Evolutionary conservation across 495 filamentous ascomycete genomes (phyloP), one percentile per base, ranked within the genome.

Genomic region (Xylaria scruposa): DNA sequence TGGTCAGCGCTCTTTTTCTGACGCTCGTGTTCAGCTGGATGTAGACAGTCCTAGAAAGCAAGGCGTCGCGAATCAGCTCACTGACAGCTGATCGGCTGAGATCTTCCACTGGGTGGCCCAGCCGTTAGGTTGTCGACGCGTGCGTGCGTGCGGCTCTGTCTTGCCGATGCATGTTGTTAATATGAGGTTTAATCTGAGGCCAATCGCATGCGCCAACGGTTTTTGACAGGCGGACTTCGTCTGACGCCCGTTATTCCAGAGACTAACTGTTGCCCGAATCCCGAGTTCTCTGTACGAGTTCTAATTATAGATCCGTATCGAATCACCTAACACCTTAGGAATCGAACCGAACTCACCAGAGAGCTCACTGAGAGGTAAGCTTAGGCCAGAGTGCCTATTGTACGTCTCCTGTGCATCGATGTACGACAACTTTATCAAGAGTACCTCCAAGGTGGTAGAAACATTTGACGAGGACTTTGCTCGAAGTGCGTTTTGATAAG

Each of bases 261-360:
- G 53, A 56, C 29, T 15, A 9, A 26, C n/a, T 8, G 1, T 29
- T 42, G 6, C 38, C 19, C 15, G 33, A 17, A 24, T 15, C 17
- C 10, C 29, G 24, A 10, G 9, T 21, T 17, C 21, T 36, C 13
- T 31, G 63, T 67, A 36, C 63, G 44, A 67, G 63, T 31, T 53
- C 47, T 67, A 67, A 67, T 67, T 67, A 67, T 67, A 67, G 63
- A 8, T 36, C 42, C 36, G n/a, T 21, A 63, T 63, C 10, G 60
- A 63, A 29, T 40, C n/a, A 38, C 58, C 31, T 1, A 38, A 5
- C 3, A 21, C 29, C 29, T 31, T 31, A 31, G 29, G 29, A 31
- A 31, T 31, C 29, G 29, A 31, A 31, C 29, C 29, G 29, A 31
- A 31, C 29, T 31, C 29, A 31, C 29, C 29, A 31, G 29, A 31